Percentiles rank a stretch among this genome's conserved stretches.
Conservation (phyloP, 352 stramenopile genomes). For the Phytophthora megakarya region DNA sequence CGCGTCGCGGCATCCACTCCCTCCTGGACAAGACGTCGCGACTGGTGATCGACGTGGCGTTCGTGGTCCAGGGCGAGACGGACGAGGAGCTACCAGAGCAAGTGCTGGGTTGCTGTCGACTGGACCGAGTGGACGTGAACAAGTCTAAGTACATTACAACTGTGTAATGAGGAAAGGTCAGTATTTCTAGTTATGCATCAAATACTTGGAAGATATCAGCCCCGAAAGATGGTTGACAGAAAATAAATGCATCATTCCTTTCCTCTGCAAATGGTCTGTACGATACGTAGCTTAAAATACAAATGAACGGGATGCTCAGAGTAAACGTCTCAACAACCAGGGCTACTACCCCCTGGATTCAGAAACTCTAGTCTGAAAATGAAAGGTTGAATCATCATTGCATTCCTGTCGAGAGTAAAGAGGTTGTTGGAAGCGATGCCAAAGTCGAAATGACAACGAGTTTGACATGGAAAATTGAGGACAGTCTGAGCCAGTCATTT, state of each 20-base stretch:
- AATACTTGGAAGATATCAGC: conserved; percentile 80
- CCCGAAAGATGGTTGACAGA: conserved; percentile 91
- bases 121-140: conserved; percentile 74
- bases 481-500: conserved; percentile 31
- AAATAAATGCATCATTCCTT: conserved; percentile 80
- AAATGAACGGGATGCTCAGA: conserved; percentile 65
- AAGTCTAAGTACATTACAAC: conserved; percentile 45
- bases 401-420: conserved; percentile 36
- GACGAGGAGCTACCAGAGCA: conserved; percentile 89
- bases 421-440: neutral
- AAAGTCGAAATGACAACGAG: conserved; percentile 32
- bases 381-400: conserved; percentile 80
- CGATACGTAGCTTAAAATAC: no score
- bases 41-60: conserved; percentile 88
- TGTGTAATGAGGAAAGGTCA: conserved; percentile 61
- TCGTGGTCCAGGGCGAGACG: conserved; percentile 87
- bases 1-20: conserved; percentile 76
- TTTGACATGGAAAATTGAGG: neutral
- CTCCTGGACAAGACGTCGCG: conserved; percentile 77
- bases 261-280: conserved; percentile 27
- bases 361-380: conserved; percentile 94
- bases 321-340: conserved; percentile 72
- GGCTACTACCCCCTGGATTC: conserved; percentile 89
- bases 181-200: conserved; percentile 85
- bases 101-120: conserved; percentile 81